Evolutionary conservation across 2,329 filamentous ascomycete species (phyloP).

Genomic region (Delphinella strobiligena): DNA sequence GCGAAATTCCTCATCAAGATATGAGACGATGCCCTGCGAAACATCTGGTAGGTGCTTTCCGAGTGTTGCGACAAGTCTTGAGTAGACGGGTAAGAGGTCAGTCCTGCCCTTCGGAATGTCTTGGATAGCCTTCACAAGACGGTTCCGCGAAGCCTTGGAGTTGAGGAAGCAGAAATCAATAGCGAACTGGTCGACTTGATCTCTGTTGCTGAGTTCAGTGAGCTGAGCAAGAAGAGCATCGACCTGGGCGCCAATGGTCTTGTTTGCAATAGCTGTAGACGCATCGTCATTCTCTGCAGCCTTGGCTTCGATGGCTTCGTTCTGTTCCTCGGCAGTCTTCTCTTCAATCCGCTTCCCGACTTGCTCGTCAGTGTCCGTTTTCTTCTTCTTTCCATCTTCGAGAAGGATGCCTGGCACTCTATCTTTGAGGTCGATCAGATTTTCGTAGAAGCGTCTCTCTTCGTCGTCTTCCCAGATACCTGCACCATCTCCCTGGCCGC

Average conservation of each 20-base stretch:
- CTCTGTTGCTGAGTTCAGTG: conserved; percentile 86
- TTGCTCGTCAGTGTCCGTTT: conserved; percentile 66
- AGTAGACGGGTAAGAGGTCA: conserved; percentile 81
- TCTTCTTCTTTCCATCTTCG: conserved; percentile 93
- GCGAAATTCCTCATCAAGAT: conserved; percentile 92
- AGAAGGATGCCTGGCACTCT: conserved; percentile 89
- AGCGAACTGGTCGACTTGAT: conserved; percentile 80
- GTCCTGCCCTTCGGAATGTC: conserved; percentile 90
- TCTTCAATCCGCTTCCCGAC: conserved; percentile 62
- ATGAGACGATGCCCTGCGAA: conserved; percentile 79
- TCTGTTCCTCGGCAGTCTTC: conserved; percentile 24
- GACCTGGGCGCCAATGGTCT: conserved; percentile 93
- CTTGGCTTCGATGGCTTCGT: conserved; percentile 38
- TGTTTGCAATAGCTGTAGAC: conserved; percentile 91
- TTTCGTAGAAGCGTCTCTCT: conserved; percentile 95
- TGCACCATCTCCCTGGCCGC: conserved; percentile 76
- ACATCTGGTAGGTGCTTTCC: conserved; percentile 91
- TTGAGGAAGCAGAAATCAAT: conserved; percentile 98
- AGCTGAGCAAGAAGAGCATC: conserved; percentile 78
- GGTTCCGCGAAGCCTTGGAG: conserved; percentile 92
- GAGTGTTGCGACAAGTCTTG: conserved; percentile 83
- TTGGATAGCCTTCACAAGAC: conserved; percentile 81
- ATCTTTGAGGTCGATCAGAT: conserved; percentile 85
- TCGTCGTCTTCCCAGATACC: conserved; percentile 99
- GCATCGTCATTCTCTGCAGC: conserved; percentile 58